These are phyloP conservation scores for Pochonia chlamydosporia DNA, from an alignment of 2,329 filamentous ascomycete genomes.

Conservation along the genomic window DNA sequence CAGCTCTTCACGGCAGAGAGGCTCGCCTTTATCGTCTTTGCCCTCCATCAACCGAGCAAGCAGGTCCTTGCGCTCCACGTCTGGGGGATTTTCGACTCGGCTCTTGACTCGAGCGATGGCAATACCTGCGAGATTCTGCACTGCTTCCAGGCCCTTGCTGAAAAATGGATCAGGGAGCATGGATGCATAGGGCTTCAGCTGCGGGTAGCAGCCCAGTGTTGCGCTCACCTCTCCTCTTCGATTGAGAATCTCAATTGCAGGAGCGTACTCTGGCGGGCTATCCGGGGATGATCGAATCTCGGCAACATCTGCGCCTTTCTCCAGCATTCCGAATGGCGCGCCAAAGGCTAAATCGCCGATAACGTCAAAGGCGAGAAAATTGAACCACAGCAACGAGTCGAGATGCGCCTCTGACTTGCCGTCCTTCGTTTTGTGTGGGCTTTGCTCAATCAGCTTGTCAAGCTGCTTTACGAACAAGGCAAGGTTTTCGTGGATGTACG, in stretches of 20 bases:
- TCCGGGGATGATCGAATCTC: constrained; percentile 62
- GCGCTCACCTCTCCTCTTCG: constrained; percentile 80
- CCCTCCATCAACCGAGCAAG: constrained; percentile 81
- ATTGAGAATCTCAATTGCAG: constrained; percentile 84
- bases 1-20: constrained; percentile 70
- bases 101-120: constrained; percentile 75
- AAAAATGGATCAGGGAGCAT: constrained; percentile 83
- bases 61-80: constrained; percentile 67
- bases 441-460: constrained; percentile 52
- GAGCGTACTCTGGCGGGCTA: constrained; percentile 59
- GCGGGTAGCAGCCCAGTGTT: constrained; percentile 68
- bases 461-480: constrained; percentile 68
- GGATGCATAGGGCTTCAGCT: constrained; percentile 71
- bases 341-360: constrained; percentile 46
- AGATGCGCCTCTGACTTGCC: constrained; percentile 58
- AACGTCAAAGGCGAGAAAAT: constrained; percentile 49
- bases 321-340: constrained; percentile 60
- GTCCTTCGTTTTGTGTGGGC: constrained; percentile 41
- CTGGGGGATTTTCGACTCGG: constrained; percentile 63
- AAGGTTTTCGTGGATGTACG: constrained; percentile 79
- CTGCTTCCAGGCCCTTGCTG: constrained; percentile 63
- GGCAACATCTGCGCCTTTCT: constrained; percentile 68
- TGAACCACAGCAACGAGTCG: constrained; percentile 72
- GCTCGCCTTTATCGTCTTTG: constrained; percentile 71
- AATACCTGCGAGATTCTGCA: constrained; percentile 79